Evolutionary conservation across 345 rosid genomes (phyloP), one percentile per base, ranked within the genome.

Genomic region (Conringia planisiliqua): DNA sequence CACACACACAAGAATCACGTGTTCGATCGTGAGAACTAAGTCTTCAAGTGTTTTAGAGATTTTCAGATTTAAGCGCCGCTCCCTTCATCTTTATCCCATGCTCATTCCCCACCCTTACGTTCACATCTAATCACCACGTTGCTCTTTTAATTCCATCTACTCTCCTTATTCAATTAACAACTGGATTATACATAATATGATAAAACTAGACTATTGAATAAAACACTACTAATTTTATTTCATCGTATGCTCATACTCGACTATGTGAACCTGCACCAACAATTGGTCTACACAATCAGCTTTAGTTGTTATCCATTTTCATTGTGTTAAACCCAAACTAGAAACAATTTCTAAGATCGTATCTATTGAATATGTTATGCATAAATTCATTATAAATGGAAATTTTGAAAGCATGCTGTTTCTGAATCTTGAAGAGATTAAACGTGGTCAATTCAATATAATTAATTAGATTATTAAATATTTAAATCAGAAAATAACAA

Each of bases 51-150:
- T 18, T 59, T 64, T 68, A 14, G 13, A 42, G 40, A 62, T 52
- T 54, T 67, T 51, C 36, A 68, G 63, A 69, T 70, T 76, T 55
- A 62, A 30, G 47, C 76, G 68, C 80, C 80, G 80, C 80, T 77
- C 76, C 29, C 29, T 77, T 77, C 80, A 77, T 58, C 51, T 64
- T 56, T 70, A 71, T 77, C 77, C 68, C 80, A 77, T 77, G 80
- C 54, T 57, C 61, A 10, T 24, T 70, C 44, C n/a, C 20, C 20
- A n/a, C n/a, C n/a, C 66, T 55, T 36, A 56, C 20, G 0, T 36
- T 71, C 76, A 71, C 76, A 65, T 77, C 60, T 71, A 13, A 36
- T 57, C 39, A 38, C 65, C 48, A 11, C 51, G 3, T 44, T 43
- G 58, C 32, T 57, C 58, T 29, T 16, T 3, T 1, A 33, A 0